phyloP scores from a whole-genome alignment of 495 filamentous ascomycete genomes.

The Chaetomidium leptoderma region DNA sequence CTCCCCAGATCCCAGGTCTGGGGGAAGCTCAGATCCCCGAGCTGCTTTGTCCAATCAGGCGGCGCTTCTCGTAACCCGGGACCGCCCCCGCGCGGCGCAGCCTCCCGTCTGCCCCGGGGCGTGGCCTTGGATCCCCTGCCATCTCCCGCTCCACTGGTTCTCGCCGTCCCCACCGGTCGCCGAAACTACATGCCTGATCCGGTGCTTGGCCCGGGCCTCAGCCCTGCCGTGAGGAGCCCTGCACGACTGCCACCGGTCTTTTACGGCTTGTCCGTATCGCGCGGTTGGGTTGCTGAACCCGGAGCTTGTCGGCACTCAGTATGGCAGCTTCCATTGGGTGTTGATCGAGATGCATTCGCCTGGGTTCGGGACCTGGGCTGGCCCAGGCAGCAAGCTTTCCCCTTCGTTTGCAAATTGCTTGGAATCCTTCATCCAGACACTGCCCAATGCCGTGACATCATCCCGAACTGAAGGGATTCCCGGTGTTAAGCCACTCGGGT shows the following conservation, averaged over 20 bases:
- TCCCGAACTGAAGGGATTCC: neutral
- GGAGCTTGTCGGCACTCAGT: neutral
- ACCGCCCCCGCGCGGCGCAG: conserved; percentile 6
- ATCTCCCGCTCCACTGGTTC: neutral
- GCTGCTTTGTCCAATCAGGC: neutral
- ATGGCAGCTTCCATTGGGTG: neutral
- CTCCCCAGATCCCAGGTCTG: neutral
- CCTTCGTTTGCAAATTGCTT: neutral
- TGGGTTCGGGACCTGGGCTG: neutral
- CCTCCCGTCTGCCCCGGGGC: neutral
- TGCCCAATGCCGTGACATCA: neutral
- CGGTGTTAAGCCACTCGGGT: neutral
- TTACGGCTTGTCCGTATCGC: neutral
- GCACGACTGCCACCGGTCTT: neutral
- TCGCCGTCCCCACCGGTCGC: neutral
- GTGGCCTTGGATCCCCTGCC: neutral
- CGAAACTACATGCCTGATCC: neutral
- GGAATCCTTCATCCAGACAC: neutral
- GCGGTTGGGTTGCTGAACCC: neutral
- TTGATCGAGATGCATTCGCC: neutral
- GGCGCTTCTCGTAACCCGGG: neutral
- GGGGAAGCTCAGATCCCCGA: neutral
- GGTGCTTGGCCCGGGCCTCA: conserved; percentile 6
- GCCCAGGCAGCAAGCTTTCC: neutral
- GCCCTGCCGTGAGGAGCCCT: conserved; percentile 1